Percentiles rank a stretch among this genome's conserved stretches.
phyloP scores from a whole-genome alignment of 257 asterid species.

The Nicotiana noctiflora region DNA sequence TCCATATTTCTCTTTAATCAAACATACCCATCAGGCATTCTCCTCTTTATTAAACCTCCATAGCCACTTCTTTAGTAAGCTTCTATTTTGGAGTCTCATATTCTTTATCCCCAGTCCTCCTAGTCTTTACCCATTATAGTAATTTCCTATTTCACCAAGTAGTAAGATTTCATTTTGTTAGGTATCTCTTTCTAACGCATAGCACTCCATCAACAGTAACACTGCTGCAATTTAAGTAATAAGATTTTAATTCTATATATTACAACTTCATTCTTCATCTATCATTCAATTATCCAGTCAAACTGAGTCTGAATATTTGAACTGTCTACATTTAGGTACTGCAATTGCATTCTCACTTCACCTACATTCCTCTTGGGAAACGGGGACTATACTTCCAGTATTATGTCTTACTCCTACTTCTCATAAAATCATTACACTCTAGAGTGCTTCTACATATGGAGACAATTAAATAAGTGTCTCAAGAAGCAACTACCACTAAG shows the following conservation, averaged over 20 bases:
- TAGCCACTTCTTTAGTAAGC: neutral
- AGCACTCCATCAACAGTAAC: neutral
- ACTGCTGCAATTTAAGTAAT: neutral
- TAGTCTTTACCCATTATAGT: neutral
- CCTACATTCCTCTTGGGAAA: neutral
- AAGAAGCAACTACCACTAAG: neutral
- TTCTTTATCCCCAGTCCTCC: neutral
- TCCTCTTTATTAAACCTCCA: conserved; percentile 1
- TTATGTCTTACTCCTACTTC: neutral
- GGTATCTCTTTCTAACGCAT: neutral
- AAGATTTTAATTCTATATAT: neutral
- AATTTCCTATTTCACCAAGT: neutral
- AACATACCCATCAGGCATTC: neutral
- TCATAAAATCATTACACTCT: neutral
- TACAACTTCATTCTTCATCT: neutral
- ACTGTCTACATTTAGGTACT: neutral
- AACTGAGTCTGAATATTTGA: neutral
- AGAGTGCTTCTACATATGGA: neutral
- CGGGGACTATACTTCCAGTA: neutral
- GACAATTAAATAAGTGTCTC: neutral
- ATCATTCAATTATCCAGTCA: neutral
- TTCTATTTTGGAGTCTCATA: conserved; percentile 5
- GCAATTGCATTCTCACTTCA: neutral
- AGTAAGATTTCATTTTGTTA: neutral
- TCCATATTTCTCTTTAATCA: neutral